Evolutionary conservation across 192 early-diverging fungal species (phyloP), one percentile per base, ranked within the genome.

Genomic region (Backusella morwellensis): DNA sequence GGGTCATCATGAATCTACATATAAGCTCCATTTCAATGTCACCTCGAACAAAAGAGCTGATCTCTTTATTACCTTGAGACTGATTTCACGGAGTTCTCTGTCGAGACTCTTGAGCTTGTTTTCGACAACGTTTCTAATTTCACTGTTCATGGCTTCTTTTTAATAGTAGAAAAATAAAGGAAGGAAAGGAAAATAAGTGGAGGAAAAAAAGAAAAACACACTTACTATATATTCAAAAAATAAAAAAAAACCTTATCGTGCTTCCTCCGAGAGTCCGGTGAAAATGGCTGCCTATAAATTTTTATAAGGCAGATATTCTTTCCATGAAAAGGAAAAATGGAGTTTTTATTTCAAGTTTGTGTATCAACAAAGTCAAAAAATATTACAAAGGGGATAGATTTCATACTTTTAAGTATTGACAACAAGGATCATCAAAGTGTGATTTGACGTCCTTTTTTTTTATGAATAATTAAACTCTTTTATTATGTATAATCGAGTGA

Each of bases 1-100:
- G 90, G 89, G 76, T 91, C 76, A 50, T 84, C 85, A 70, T 91
- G 89, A 68, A 92, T 85, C 83, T 86, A 47, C 21, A 23, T 5
- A n/a, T 14, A 21, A 36, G 72, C 23, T 19, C n/a, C 66, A 21
- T 11, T 15, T 38, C 2, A 35, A 29, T 2, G 8, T 72, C 34
- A 29, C 35, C 35, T 71, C 2, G 40, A 32, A 17, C 3, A 41
- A 14, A 15, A 14, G 5, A 44, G 15, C 15, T 50, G 47, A 6
- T 41, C 35, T 40, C 8, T 40, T 32, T 38, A 12, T 23, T 74
- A 88, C 85, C 78, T 83, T 75, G 77, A 88, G 63, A 63, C 84
- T 85, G 44, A 88, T 83, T 14, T 82, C 76, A 56, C 84, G 67
- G 6, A 88, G 78, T 67, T 88, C 84, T 11, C 52, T 52, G 35